A percentile compares a stretch with the other conserved stretches of the same genome.
Conservation (phyloP, 305 asterid genomes). For the Plantago coronopus region DNA sequence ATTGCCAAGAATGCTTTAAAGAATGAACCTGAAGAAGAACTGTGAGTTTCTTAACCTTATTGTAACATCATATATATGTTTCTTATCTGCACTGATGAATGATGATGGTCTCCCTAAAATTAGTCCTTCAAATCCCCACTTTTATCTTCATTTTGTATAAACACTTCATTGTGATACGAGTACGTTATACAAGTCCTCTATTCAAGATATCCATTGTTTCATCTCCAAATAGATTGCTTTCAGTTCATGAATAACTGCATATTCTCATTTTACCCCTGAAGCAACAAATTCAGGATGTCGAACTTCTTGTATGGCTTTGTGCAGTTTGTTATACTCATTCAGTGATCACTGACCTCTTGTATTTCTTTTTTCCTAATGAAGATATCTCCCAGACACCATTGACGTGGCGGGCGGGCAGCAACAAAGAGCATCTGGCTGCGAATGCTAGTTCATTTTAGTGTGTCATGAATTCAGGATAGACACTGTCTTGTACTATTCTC, state of each 20-base stretch:
- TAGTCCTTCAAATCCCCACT: neutral
- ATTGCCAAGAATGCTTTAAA: constrained; percentile 68
- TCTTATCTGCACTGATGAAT: neutral
- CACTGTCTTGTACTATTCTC: neutral
- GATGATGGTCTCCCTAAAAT: neutral
- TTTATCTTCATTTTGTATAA: neutral
- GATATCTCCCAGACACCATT: constrained; percentile 47
- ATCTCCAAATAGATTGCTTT: neutral
- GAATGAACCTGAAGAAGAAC: constrained; percentile 70
- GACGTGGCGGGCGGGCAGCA: constrained; percentile 42
- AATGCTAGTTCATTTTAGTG: constrained; percentile 27
- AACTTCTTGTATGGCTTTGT: neutral
- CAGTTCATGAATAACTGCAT: too few species aligned
- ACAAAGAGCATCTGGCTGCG: constrained; percentile 47
- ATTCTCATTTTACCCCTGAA: neutral
- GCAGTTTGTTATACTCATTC: too few species aligned
- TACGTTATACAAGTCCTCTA: neutral
- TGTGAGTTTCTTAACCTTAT: constrained; percentile 37
- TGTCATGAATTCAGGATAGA: neutral
- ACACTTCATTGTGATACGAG: neutral
- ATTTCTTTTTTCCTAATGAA: constrained; percentile 12
- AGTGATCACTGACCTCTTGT: too few species aligned
- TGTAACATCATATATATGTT: neutral
- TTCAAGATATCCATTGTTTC: neutral
- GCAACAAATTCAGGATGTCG: neutral